Percentiles rank a stretch among this genome's conserved stretches.
phyloP scores from a whole-genome alignment of 2,329 filamentous ascomycete species.

The Parastagonospora avenae region DNA sequence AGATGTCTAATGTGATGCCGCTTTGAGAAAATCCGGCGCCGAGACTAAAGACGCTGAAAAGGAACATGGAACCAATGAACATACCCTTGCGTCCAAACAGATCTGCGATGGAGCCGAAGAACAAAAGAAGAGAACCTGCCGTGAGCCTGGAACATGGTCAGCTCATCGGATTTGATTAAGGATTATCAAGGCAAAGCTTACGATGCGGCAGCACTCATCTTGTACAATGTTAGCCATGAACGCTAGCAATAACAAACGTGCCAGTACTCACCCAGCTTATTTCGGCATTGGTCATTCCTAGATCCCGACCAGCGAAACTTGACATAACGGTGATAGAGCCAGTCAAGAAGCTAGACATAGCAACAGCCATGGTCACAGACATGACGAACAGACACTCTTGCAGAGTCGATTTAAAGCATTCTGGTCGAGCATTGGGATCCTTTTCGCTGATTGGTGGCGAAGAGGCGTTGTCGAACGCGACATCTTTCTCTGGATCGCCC shows the following conservation, averaged over 20 bases:
- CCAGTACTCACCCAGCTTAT: slow-evolving; percentile 71
- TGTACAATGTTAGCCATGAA: too few relatives aligned
- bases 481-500: slow-evolving; percentile 10
- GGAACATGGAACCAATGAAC: slow-evolving; percentile 64
- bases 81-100: slow-evolving; percentile 67
- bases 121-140: slow-evolving; percentile 68
- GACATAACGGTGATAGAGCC: slow-evolving; percentile 67
- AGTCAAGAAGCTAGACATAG: slow-evolving; percentile 64
- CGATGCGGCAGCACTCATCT: slow-evolving; percentile 64
- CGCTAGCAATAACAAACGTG: slow-evolving; percentile 39
- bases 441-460: slow-evolving; percentile 28
- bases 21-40: slow-evolving; percentile 65
- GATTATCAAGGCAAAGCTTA: slow-evolving; percentile 38
- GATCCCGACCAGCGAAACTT: slow-evolving; percentile 62
- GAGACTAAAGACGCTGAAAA: slow-evolving; percentile 63
- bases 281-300: slow-evolving; percentile 68
- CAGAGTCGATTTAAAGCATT: slow-evolving; percentile 65
- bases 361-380: slow-evolving; percentile 70
- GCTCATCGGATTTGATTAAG: neutral
- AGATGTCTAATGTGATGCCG: slow-evolving; percentile 64
- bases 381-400: slow-evolving; percentile 70
- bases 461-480: slow-evolving; percentile 16
- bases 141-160: slow-evolving; percentile 54
- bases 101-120: slow-evolving; percentile 69
- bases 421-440: slow-evolving; percentile 52